A percentile compares a stretch with the other conserved stretches of the same genome.
These are phyloP conservation scores for Nicotiana otophora DNA, from an alignment of 257 asterid species.

Conservation along the genomic window DNA sequence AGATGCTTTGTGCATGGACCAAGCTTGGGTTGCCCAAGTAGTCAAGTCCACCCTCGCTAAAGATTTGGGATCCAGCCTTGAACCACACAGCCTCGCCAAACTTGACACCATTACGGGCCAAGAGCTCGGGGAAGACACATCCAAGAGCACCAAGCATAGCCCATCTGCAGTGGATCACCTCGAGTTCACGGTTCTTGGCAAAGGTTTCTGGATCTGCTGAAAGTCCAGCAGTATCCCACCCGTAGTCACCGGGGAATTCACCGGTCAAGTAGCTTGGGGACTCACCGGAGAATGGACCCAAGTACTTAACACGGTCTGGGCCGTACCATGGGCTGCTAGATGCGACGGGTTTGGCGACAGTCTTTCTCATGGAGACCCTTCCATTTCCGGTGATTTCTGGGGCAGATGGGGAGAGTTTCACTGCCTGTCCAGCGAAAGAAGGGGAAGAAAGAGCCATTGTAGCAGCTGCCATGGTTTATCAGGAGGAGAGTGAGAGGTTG, in stretches of 20 bases:
- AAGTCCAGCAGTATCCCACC: constrained; percentile 70
- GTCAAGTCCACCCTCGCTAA: neutral
- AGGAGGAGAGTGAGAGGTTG: neutral
- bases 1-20: constrained; percentile 5
- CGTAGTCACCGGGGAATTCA: constrained; percentile 67
- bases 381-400: constrained; percentile 9
- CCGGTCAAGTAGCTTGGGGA: constrained; percentile 65
- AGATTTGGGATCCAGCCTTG: neutral
- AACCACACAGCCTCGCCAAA: constrained; percentile 1
- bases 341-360: constrained; percentile 16
- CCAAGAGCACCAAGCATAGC: constrained; percentile 7
- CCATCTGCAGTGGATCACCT: constrained; percentile 11
- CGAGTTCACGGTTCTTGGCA: neutral
- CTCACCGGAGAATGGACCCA: constrained; percentile 72
- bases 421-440: constrained; percentile 18
- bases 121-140: constrained; percentile 2
- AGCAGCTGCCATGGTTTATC: constrained; percentile 15
- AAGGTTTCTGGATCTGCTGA: constrained; percentile 51
- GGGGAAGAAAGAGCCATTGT: constrained; percentile 27
- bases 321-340: constrained; percentile 69
- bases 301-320: constrained; percentile 59
- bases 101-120: constrained; percentile 11
- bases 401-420: constrained; percentile 14
- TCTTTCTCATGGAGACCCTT: constrained; percentile 17
- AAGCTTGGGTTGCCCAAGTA: constrained; percentile 10